phyloP scores from a whole-genome alignment of 192 early-diverging fungal species.

The Coemansia erecta region DNA sequence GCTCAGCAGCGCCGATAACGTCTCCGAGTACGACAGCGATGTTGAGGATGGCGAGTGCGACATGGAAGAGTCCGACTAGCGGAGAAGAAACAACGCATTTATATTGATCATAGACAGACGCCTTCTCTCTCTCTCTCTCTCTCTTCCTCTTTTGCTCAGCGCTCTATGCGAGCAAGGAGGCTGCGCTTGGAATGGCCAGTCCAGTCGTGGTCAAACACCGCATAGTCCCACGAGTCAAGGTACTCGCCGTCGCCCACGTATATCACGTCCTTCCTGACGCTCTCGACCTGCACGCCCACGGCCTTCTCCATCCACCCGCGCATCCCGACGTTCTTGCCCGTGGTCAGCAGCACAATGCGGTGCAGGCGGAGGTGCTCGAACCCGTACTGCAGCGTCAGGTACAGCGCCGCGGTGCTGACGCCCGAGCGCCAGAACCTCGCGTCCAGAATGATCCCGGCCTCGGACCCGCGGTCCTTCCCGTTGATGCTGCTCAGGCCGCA shows the following conservation, averaged over 20 bases:
- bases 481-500: constrained; percentile 41
- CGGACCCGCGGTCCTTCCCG: constrained; percentile 15
- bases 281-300: constrained; percentile 27
- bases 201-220: constrained; percentile 43
- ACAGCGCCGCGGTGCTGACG: constrained; percentile 35
- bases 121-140: not conserved
- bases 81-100: not conserved
- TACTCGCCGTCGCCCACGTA: constrained; percentile 28
- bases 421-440: constrained; percentile 43
- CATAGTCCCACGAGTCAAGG: constrained; percentile 45
- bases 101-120: not conserved
- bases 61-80: constrained; percentile 42
- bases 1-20: not conserved
- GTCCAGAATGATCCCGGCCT: constrained; percentile 44
- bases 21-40: constrained; percentile 6
- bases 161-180: constrained; percentile 7
- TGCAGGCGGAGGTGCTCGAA: constrained; percentile 35
- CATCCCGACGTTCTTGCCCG: constrained; percentile 34
- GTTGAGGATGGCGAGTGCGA: constrained; percentile 51
- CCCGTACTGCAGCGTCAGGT: constrained; percentile 38
- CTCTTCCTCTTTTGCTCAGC: not conserved
- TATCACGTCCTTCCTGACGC: constrained; percentile 38
- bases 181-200: constrained; percentile 13
- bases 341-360: constrained; percentile 37
- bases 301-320: constrained; percentile 48